Evolutionary conservation across 179 eudicot genomes (phyloP), one percentile per base, ranked within the genome.

Genomic region (Amaranthus tricolor): DNA sequence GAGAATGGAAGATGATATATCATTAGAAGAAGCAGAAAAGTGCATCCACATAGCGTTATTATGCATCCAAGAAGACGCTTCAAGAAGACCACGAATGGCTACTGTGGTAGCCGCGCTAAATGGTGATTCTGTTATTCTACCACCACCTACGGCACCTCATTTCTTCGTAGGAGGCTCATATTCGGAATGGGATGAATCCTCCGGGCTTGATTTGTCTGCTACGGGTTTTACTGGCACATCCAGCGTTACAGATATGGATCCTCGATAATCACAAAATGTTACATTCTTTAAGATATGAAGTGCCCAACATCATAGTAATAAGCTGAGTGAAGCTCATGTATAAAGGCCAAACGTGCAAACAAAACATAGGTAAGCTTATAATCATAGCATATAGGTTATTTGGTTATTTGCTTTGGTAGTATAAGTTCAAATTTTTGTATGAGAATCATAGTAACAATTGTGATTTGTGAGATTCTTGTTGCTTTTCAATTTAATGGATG

Each of bases 1-100:
- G 48, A 55, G 75, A 67, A 62, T 83, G 75, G 73, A 50, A 21
- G 66, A 68, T 20, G 68, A 80, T 7, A 65, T 45, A 43, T 45
- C 71, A 58, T 49, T n/a, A 24, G 83, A 66, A 6, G 89, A 84
- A 60, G 81, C 82, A 0, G 55, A 71, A 67, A 86, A 85, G 68
- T 87, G 86, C 78, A 79, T 87, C 62, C 93, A 86, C 73, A 83
- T 89, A 14, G 91, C 86, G 24, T 61, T 89, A 13, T 64, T 87
- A 52, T 86, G 91, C 65, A 84, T 86, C 63, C 91, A 89, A 83
- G 87, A 85, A 83, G 76, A 73, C 51, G 79, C 81, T 10, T 47
- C 70, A 53, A 79, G 77, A 54, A 80, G 93, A 69, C 89, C 93
- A 6, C 72, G 77, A 40, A 83, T 87, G 83, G 68, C 84, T 45